Base-by-base conservation (phyloP, 495 filamentous ascomycete genomes). In the Neurospora sp. region DNA sequence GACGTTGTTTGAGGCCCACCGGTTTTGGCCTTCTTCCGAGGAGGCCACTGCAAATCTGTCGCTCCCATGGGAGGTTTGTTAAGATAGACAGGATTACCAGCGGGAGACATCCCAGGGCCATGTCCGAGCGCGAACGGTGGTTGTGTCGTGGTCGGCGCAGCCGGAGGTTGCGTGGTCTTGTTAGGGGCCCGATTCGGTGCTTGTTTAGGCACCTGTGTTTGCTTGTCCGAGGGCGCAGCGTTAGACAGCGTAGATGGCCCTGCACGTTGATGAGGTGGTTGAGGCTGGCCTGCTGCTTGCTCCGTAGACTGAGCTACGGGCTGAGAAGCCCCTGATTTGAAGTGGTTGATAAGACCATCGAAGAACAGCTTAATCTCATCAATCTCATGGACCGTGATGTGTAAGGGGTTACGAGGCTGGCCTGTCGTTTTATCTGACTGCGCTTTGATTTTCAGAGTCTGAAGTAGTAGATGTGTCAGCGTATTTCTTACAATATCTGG, bases 191-290 rank as follows among this genome's bases (percentile, higher is more conserved):
- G 82, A 70, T 86, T 84, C 72, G 87, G 85, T 73, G 81, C 79
- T 68, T 85, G 82, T 73, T 85, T 88, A 40, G 84, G 75, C 27
- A 82, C 83, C 72, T 87, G 84, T 31, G 90, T 86, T 75, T 88
- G 89, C 71, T 91, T 90, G 73, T 92, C 87, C 18, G 93, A 84
- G 75, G 93, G 93, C 20, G 84, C 88, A 3, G 89, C 87, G 74
- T 87, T 93, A 72, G 93, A 78, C 35, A 87, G 86, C 0, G 86
- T 75, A 48, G 84, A 16, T 37, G 53, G 53, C 35, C 27, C 53
- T 16, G 27, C 27, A 35, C 27, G 83, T 75, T 83, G 84, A 37
- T 78, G 74, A 7, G 75, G 72, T 38, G 75, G 72, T 38, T 72
- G 71, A 27, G 68, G 78, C 9, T 80, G 72, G 61, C 71, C 27